phyloP scores from a whole-genome alignment of 305 asterid species.

The Euphrasia arctica region DNA sequence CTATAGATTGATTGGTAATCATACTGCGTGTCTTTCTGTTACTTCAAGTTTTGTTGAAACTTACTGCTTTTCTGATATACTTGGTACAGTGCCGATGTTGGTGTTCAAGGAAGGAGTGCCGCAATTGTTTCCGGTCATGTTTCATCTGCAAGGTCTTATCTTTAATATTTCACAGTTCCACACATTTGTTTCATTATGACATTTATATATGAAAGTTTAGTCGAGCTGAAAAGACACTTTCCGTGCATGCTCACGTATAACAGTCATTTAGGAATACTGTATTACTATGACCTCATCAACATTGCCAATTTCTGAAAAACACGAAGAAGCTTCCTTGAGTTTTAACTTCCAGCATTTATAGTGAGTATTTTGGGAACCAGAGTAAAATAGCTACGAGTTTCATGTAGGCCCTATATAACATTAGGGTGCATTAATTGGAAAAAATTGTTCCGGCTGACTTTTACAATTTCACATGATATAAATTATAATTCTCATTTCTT shows the following conservation, averaged over 20 bases:
- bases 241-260: constrained; percentile 7
- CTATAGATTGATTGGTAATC: constrained; percentile 13
- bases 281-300: constrained; percentile 16
- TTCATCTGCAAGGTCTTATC: constrained; percentile 70
- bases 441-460: constrained; percentile 4
- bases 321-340: constrained; percentile 16
- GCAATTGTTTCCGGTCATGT: constrained; percentile 47
- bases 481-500: constrained; percentile 12
- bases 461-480: constrained; percentile 13
- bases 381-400: constrained; percentile 12
- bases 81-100: constrained; percentile 55
- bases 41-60: constrained; percentile 16
- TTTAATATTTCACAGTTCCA: neutral
- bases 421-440: neutral
- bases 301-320: constrained; percentile 16
- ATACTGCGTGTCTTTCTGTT: neutral
- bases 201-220: constrained; percentile 13
- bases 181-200: constrained; percentile 23
- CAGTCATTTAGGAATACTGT: neutral
- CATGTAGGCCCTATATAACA: constrained; percentile 9
- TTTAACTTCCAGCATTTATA: constrained; percentile 7
- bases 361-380: neutral
- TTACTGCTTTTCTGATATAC: constrained; percentile 9
- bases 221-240: constrained; percentile 3
- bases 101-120: constrained; percentile 55